A percentile compares a stretch with the other conserved stretches of the same genome.
Conservation (phyloP, 768 basidiomycete genomes). For the Mycena polygramma region DNA sequence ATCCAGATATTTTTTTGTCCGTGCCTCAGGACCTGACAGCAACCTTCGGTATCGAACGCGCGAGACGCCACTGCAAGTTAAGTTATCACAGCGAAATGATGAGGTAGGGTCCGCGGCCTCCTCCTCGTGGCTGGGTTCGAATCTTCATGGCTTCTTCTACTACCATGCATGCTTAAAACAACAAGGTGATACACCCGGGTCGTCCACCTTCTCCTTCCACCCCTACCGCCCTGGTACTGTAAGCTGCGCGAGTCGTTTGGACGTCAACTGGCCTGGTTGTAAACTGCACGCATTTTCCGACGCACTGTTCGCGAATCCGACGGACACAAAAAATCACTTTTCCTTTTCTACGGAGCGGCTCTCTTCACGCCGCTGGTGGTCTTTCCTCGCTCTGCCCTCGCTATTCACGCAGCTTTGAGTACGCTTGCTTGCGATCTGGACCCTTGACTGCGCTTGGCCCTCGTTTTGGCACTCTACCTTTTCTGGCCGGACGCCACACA, state of each 20-base stretch:
- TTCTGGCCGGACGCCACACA: neutral
- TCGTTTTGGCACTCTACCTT: neutral
- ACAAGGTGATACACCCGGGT: constrained; percentile 15
- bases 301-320: neutral
- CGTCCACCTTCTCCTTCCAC: constrained; percentile 46
- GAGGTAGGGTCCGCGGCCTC: constrained; percentile 53
- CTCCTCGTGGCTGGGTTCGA: constrained; percentile 79
- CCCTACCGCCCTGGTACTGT: neutral
- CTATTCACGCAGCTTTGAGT: neutral
- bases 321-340: neutral
- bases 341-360: neutral
- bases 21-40: constrained; percentile 35
- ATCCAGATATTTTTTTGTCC: constrained; percentile 27
- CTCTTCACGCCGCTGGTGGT: neutral
- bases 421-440: neutral
- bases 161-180: constrained; percentile 59
- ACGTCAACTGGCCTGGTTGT: neutral
- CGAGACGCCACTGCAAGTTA: constrained; percentile 54
- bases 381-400: neutral
- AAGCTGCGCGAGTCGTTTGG: neutral
- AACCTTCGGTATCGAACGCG: constrained; percentile 58
- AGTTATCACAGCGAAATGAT: constrained; percentile 54
- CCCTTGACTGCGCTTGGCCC: neutral
- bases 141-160: constrained; percentile 56
- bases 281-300: neutral